Conservation (phyloP, 345 rosid genomes). For the Gossypium bickii region DNA sequence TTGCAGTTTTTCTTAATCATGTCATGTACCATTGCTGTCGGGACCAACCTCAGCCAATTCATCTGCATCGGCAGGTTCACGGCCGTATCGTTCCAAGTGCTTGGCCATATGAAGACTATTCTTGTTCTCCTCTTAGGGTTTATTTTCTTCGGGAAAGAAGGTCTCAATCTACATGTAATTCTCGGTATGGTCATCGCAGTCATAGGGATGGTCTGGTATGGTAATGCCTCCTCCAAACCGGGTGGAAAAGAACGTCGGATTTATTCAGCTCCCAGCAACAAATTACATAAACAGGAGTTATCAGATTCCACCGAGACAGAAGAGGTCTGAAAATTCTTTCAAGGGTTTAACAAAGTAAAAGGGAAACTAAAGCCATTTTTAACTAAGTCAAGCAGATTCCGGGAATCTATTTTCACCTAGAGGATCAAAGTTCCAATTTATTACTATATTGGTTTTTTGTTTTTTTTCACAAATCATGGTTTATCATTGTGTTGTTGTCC, state of each 20-base stretch:
- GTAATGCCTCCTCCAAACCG: slow-evolving; percentile 91
- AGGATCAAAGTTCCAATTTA: slow-evolving; percentile 6
- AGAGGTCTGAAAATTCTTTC: slow-evolving; percentile 46
- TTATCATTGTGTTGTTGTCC: slow-evolving; percentile 11
- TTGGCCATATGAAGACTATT: slow-evolving; percentile 98
- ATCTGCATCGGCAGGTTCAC: slow-evolving; percentile 96
- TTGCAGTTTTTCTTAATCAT: slow-evolving; percentile 74
- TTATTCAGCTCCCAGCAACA: slow-evolving; percentile 43
- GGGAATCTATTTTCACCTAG: neutral
- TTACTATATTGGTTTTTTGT: slow-evolving; percentile 7
- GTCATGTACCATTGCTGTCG: slow-evolving; percentile 87
- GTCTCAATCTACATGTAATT: slow-evolving; percentile 78
- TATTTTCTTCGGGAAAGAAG: slow-evolving; percentile 89
- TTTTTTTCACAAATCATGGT: neutral
- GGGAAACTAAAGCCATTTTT: slow-evolving; percentile 1
- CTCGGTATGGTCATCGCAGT: slow-evolving; percentile 88
- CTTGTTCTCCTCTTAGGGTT: slow-evolving; percentile 84
- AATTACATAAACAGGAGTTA: slow-evolving; percentile 47
- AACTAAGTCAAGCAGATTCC: slow-evolving; percentile 1
- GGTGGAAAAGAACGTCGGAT: slow-evolving; percentile 87
- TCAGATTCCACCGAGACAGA: slow-evolving; percentile 48
- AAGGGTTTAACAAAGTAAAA: slow-evolving; percentile 1
- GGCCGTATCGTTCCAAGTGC: slow-evolving; percentile 95
- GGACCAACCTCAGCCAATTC: slow-evolving; percentile 98
- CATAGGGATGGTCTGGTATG: slow-evolving; percentile 90